Evolutionary conservation across 2,329 filamentous ascomycete genomes (phyloP), one percentile per base, ranked within the genome.

Genomic region (Colletotrichum nymphaeae): DNA sequence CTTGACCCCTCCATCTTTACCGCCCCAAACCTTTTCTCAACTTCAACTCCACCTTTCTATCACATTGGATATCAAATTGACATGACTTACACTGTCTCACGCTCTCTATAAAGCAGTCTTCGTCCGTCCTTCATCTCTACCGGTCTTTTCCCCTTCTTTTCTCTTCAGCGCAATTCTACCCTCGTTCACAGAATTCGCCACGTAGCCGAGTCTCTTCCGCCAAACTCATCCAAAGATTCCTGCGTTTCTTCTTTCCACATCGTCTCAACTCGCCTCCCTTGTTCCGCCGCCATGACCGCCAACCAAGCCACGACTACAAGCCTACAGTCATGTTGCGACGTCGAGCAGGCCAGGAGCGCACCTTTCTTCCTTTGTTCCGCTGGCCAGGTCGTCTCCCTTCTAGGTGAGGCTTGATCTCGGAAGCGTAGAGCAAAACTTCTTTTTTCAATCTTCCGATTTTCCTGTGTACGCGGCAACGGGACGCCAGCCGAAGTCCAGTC

Each of bases 141-240:
- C 8, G 11, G 28, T 22, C 9, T 22, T 30, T 55, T 14, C 5
- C 26, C 0, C 16, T 28, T 12, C 7, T 67, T 42, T 69, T 73
- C 59, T 64, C 66, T 55, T 62, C 73, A 75, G 70, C 75, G 74
- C 65, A 74, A 65, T 74, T 69, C 75, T 74, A 59, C 70, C 58
- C 63, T 68, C 46, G 67, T 52, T 42, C 65, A 67, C 62, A 75
- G 74, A 70, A 62, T 75, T 62, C 69, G 74, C 71, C 66, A 57
- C 65, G 73, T 70, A 70, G 73, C 67, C 63, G 73, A 74, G 67
- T 75, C 73, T 63, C 37, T 53, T 53, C 64, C 53, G 35, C 37
- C 69, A 70, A 74, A 8, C 19, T 52, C 62, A 49, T 64, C 56
- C 42, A 52, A n/a, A 35, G 72, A 64, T 58, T 75, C 67, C 63